These are phyloP conservation scores for Mucor circinelloides DNA, from an alignment of 371 early-diverging fungal species.

Conservation along the genomic window DNA sequence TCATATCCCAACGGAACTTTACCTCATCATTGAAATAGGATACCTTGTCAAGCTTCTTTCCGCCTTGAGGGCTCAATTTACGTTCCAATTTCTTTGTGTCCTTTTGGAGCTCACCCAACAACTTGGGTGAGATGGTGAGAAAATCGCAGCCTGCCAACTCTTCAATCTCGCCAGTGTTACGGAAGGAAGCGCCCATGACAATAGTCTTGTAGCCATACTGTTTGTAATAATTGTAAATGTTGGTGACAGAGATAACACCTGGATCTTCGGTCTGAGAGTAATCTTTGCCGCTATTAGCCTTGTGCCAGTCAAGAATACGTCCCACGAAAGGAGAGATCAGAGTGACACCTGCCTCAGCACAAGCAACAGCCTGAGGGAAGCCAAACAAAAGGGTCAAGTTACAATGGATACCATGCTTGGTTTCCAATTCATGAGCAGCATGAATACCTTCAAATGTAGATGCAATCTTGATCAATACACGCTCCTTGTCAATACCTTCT, in stretches of 20 bases:
- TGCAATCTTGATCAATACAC: constrained; percentile 98
- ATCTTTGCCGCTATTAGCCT: constrained; percentile 78
- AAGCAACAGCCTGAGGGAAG: constrained; percentile 93
- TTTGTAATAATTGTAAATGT: constrained; percentile 98
- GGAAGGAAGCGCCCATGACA: constrained; percentile 99
- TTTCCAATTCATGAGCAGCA: constrained; percentile 92
- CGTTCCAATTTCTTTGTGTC: constrained; percentile 63
- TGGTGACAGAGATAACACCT: constrained; percentile 87
- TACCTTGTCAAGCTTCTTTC: constrained; percentile 63
- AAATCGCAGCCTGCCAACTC: constrained; percentile 96
- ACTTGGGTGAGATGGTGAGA: constrained; percentile 91
- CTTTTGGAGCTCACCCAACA: constrained; percentile 78
- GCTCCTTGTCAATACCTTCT: constrained; percentile 80
- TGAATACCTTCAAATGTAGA: constrained; percentile 98
- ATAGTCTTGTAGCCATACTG: constrained; percentile 94
- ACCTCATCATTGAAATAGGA: constrained; percentile 74
- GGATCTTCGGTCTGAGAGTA: constrained; percentile 83
- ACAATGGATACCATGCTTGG: constrained; percentile 91
- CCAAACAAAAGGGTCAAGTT: constrained; percentile 96
- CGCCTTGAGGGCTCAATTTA: constrained; percentile 71
- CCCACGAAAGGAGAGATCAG: constrained; percentile 98
- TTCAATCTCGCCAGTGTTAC: constrained; percentile 93
- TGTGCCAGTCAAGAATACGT: constrained; percentile 98
- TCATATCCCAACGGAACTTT: constrained; percentile 92
- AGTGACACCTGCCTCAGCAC: constrained; percentile 95